phyloP scores from a whole-genome alignment of 768 basidiomycete genomes.

The Hypholoma fasciculare region DNA sequence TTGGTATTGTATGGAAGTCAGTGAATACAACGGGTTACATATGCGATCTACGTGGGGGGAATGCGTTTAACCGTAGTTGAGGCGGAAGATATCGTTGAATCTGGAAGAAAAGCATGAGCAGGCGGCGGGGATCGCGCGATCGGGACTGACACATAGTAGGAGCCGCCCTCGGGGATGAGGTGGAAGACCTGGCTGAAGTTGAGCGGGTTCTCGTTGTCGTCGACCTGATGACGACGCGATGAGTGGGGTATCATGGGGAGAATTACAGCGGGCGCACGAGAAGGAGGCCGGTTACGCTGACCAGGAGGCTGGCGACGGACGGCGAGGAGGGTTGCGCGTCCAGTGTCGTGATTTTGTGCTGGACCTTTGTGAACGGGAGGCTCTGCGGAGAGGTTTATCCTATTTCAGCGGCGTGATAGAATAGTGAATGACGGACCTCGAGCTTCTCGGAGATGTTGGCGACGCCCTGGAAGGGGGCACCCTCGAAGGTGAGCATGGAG shows the following conservation, averaged over 20 bases:
- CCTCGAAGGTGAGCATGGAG: slow-evolving; percentile 91
- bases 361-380: slow-evolving; percentile 81
- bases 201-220: slow-evolving; percentile 76
- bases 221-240: slow-evolving; percentile 56
- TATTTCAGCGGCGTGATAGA: no score
- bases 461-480: slow-evolving; percentile 53
- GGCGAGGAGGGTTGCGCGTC: slow-evolving; percentile 86
- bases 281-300: slow-evolving; percentile 88
- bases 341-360: slow-evolving; percentile 77
- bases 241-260: slow-evolving; percentile 1
- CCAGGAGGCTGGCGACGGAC: slow-evolving; percentile 57
- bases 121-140: not conserved
- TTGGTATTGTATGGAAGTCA: slow-evolving; percentile 19
- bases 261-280: slow-evolving; percentile 44
- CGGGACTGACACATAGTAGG: slow-evolving; percentile 79
- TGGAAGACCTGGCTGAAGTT: slow-evolving; percentile 95
- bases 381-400: slow-evolving; percentile 37
- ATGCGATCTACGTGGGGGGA: slow-evolving; percentile 2
- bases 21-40: slow-evolving; percentile 13
- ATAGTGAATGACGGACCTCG: slow-evolving; percentile 38
- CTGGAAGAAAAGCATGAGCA: slow-evolving; percentile 31
- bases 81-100: slow-evolving; percentile 90
- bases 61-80: slow-evolving; percentile 60
- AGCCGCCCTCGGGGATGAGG: slow-evolving; percentile 69
- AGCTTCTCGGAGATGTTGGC: slow-evolving; percentile 70